Base-by-base conservation (phyloP, 768 basidiomycete species). In the Mycena galopus region DNA sequence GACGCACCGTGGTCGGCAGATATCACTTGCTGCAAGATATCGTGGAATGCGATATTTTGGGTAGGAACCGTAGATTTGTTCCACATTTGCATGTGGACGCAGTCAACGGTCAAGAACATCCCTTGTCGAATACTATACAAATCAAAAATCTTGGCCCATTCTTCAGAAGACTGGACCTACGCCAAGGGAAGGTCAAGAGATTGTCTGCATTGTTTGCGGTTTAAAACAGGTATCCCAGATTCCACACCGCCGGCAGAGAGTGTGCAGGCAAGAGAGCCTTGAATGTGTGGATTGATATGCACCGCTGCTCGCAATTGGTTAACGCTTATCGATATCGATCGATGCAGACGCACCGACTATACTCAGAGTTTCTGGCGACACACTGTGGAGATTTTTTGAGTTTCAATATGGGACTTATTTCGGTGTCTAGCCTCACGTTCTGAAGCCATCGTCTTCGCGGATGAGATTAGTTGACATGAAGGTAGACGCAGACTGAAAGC, bases 261-360 rank as follows among this genome's bases (percentile, higher is more conserved):
- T 30, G 44, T 61, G 51, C 65, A 72, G 25, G 60, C 44, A 16
- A 72, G 4, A 9, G 50, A 57, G 12, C 71, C 60, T 51, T 67
- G 53, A 19, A 67, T 50, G 6, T 32, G 51, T 1, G 65, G 32
- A 50, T 67, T 32, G n/a, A 67, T n/a, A n/a, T 16, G 33, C n/a
- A 72, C 65, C 14, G n/a, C 71, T 72, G 71, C 33, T 4, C 16
- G 4, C 17, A 16, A 23, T 47, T n/a, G 1, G 47, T 5, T 4
- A 29, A 33, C n/a, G 30, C 33, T 60, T 71, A 67, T 66, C 71
- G 65, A 63, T 67, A n/a, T 25, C 30, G 35, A 50, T 56, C 8
- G 35, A 37, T 37, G 8, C 14, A 19, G 9, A 58, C 27, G 56
- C 1, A 72, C 71, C 25, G 29, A 39, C 61, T 32, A 72, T 57